Evolutionary conservation across 140 eudicot species (phyloP), one percentile per base, ranked within the genome.

Genomic region (Bidens hawaiensis): DNA sequence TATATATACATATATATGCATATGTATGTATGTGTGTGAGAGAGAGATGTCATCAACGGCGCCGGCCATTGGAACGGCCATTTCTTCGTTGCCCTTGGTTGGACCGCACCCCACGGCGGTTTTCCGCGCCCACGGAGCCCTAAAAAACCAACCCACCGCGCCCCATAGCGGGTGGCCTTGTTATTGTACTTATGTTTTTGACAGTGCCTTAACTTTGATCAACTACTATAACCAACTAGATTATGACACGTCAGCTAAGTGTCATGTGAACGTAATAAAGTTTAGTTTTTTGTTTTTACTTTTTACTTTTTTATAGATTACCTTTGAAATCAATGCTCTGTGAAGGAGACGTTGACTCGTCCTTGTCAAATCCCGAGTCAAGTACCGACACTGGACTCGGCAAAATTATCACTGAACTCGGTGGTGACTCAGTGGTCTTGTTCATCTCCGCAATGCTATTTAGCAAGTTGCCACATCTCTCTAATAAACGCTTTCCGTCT

Each of bases 311-410:
- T 34, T 19, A n/a, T n/a, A 50, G 36, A 15, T 45, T 79, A 94
- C 99, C 99, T 94, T 78, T 79, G 70, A 81, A 79, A 71, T 86
- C 85, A 70, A 94, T 83, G 91, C 75, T 85, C 16, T 94, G 74
- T 11, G 95, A 87, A 27, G 97, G 88, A 42, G 96, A 84, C 41
- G 60, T 66, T 17, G 82, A 79, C 67, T 83, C 99, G 73, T 87
- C 96, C 76, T 74, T 87, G 85, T 88, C 85, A 51, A 85, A 83
- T 9, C 83, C 80, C 33, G 95, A 81, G 85, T 94, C 97, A 27
- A 94, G 94, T 61, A 94, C 99, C 51, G 99, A 94, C 41, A 94
- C 95, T 2, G 99, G 97, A 78, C 99, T 94, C 67, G 99, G 94
- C 51, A 74, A 16, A 41, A 74, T 64, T 0, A 52, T 3, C 4